phyloP scores from a whole-genome alignment of 2,329 filamentous ascomycete species.

The Calonectria pteridis region DNA sequence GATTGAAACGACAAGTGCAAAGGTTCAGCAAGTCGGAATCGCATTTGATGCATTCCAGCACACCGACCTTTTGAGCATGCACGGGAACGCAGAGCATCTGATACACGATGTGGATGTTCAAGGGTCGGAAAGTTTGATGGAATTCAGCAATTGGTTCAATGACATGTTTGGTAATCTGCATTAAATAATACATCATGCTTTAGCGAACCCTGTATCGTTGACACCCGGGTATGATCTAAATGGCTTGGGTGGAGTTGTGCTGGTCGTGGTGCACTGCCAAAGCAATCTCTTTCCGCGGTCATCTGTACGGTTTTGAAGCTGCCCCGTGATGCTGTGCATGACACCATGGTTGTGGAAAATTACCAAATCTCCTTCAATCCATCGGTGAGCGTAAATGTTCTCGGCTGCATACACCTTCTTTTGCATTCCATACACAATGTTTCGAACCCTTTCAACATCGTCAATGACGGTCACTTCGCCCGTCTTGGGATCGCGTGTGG shows the following conservation, averaged over 20 bases:
- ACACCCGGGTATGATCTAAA: constrained; percentile 11
- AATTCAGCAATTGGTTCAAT: constrained; percentile 3
- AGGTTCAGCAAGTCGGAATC: background rate
- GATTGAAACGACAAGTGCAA: background rate
- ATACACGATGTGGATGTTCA: background rate
- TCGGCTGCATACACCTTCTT: constrained; percentile 42
- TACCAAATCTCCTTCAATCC: constrained; percentile 46
- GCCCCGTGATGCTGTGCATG: constrained; percentile 48
- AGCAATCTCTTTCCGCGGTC: constrained; percentile 42
- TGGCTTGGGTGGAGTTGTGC: constrained; percentile 8
- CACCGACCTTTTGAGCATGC: background rate
- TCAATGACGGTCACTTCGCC: constrained; percentile 7
- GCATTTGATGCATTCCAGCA: background rate
- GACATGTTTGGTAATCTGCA: constrained; percentile 5
- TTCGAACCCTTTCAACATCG: constrained; percentile 29
- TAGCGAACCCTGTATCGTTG: constrained; percentile 15
- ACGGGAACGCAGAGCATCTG: background rate
- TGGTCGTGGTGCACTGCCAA: constrained; percentile 48
- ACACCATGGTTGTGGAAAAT: constrained; percentile 50
- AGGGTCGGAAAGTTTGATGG: background rate
- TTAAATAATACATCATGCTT: background rate
- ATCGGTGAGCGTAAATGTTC: constrained; percentile 48
- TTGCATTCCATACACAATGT: constrained; percentile 44
- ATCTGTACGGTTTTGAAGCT: constrained; percentile 27
- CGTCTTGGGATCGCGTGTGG: constrained; percentile 8